A percentile compares a stretch with the other conserved stretches of the same genome.
These are phyloP conservation scores for Backusella luteola DNA, from an alignment of 192 early-diverging fungal species.

Conservation along the genomic window DNA sequence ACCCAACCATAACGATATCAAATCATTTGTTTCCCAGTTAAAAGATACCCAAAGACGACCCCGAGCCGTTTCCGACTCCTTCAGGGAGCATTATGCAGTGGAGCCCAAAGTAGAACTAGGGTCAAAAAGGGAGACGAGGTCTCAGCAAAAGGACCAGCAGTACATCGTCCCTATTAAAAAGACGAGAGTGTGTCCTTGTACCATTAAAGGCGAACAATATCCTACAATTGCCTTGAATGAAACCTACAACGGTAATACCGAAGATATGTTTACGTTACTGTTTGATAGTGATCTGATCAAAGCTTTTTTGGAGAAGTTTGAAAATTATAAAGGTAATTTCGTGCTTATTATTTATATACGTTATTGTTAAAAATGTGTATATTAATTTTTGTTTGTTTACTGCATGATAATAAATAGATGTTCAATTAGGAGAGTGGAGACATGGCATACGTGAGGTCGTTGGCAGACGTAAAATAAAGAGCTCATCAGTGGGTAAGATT, in stretches of 20 bases:
- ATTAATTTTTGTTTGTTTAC: constrained; percentile 9
- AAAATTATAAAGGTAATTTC: constrained; percentile 41
- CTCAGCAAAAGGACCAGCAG: not conserved
- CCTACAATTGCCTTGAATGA: constrained; percentile 40
- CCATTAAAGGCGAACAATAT: constrained; percentile 44
- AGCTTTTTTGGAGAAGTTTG: constrained; percentile 40
- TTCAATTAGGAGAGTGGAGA: constrained; percentile 36
- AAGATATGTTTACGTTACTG: constrained; percentile 46
- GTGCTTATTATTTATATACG: not conserved
- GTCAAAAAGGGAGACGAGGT: not conserved
- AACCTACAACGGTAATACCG: constrained; percentile 41
- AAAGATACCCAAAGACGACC: constrained; percentile 6
- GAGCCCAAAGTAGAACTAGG: constrained; percentile 2
- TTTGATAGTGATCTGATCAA: constrained; percentile 48
- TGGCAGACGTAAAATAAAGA: constrained; percentile 22
- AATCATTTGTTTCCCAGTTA: constrained; percentile 5
- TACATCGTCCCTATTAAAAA: not conserved
- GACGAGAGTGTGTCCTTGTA: constrained; percentile 44
- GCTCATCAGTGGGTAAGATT: constrained; percentile 32
- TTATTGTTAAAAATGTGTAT: constrained; percentile 5
- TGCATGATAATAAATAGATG: constrained; percentile 18
- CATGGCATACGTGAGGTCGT: constrained; percentile 5
- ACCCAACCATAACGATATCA: not conserved
- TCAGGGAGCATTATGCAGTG: not conserved
- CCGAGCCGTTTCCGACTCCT: constrained; percentile 17